A percentile compares a stretch with the other conserved stretches of the same genome.
Evolutionary conservation across 1,284 basidiomycete species (phyloP).

Genomic region (Microbotryomycetes sp.): DNA sequence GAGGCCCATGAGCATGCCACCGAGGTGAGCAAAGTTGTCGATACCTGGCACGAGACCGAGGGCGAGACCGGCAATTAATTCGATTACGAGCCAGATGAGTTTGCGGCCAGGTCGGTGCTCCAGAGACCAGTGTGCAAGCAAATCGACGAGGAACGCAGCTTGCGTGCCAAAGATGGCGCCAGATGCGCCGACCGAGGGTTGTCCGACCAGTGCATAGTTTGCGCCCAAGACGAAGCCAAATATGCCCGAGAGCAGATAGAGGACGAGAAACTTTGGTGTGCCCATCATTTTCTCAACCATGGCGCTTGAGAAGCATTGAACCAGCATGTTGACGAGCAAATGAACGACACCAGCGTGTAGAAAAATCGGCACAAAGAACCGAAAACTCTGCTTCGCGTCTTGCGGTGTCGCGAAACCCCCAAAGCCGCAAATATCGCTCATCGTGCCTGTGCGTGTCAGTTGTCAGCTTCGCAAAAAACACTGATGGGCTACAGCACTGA

Average conservation of each 20-base stretch:
- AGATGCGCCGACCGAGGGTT: constrained; percentile 87
- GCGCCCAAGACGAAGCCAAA: constrained; percentile 59
- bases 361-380: constrained; percentile 57
- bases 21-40: constrained; percentile 45
- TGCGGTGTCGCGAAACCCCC: constrained; percentile 61
- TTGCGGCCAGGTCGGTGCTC: constrained; percentile 68
- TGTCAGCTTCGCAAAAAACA: constrained; percentile 38
- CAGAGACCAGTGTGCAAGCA: constrained; percentile 87
- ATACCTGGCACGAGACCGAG: constrained; percentile 67
- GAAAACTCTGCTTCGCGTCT: constrained; percentile 66
- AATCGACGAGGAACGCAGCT: constrained; percentile 70
- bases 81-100: constrained; percentile 72
- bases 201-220: constrained; percentile 71
- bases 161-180: constrained; percentile 91
- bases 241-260: constrained; percentile 32
- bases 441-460: constrained; percentile 65
- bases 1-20: constrained; percentile 56
- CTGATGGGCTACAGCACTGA: background rate
- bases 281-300: constrained; percentile 76
- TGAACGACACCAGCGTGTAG: constrained; percentile 88
- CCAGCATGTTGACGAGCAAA: constrained; percentile 78
- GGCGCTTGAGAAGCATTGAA: constrained; percentile 68
- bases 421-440: constrained; percentile 81
- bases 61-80: constrained; percentile 73
- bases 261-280: constrained; percentile 32